These are phyloP conservation scores for Blastobotrys arbuscula DNA, from an alignment of 1,139 yeast genomes.

Conservation along the genomic window DNA sequence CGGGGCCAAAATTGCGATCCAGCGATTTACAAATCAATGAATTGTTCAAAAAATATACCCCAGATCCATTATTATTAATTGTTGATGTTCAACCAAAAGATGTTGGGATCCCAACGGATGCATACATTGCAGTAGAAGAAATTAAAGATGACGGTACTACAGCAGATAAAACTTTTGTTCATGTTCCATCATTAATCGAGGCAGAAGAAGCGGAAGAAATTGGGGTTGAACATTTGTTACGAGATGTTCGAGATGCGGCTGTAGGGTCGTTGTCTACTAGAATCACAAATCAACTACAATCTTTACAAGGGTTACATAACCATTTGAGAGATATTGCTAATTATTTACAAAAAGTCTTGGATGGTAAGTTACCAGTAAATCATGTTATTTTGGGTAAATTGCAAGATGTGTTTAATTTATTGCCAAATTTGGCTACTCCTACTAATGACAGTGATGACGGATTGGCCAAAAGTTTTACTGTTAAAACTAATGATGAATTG, in stretches of 20 bases:
- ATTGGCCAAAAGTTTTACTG: constrained; percentile 74
- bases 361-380: constrained; percentile 73
- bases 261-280: constrained; percentile 86
- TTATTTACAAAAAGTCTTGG: constrained; percentile 71
- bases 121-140: constrained; percentile 91
- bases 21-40: constrained; percentile 91
- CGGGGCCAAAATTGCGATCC: constrained; percentile 87
- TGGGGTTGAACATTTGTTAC: constrained; percentile 91
- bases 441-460: constrained; percentile 22
- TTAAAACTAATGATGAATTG: constrained; percentile 90
- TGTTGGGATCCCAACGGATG: constrained; percentile 91
- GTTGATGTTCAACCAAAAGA: constrained; percentile 84
- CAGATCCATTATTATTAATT: constrained; percentile 78
- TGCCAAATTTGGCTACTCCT: constrained; percentile 67
- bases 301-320: constrained; percentile 79
- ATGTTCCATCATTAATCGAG: constrained; percentile 84
- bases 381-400: constrained; percentile 86
- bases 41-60: constrained; percentile 73
- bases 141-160: constrained; percentile 95
- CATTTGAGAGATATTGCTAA: constrained; percentile 73
- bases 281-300: constrained; percentile 83
- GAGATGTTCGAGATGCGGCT: constrained; percentile 95
- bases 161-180: constrained; percentile 88
- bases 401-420: constrained; percentile 88
- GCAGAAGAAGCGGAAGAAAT: constrained; percentile 99